phyloP scores from a whole-genome alignment of 179 eudicot species.

The Kewa caespitosa region DNA sequence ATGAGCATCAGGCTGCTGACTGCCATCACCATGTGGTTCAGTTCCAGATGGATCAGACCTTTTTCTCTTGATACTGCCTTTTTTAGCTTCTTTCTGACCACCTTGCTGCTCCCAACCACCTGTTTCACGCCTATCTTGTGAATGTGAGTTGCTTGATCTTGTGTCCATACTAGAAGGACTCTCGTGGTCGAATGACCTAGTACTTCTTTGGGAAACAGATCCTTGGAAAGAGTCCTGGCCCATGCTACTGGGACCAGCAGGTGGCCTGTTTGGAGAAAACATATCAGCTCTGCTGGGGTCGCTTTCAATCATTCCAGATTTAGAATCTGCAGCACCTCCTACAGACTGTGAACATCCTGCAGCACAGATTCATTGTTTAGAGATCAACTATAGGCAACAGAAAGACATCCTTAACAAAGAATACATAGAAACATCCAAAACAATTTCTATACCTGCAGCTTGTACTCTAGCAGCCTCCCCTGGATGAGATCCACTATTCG shows the following conservation, averaged over 20 bases:
- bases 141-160: conserved; percentile 55
- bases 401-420: conserved; percentile 4
- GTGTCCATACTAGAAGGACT: conserved; percentile 79
- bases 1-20: conserved; percentile 44
- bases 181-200: conserved; percentile 58
- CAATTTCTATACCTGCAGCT: conserved; percentile 48
- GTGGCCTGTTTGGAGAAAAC: conserved; percentile 49
- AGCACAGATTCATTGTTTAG: conserved; percentile 14
- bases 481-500: conserved; percentile 50
- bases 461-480: conserved; percentile 66
- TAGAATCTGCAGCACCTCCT: conserved; percentile 48
- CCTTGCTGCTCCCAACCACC: conserved; percentile 58
- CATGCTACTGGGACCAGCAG: conserved; percentile 51
- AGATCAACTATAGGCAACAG: conserved; percentile 1
- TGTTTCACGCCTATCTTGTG: conserved; percentile 67
- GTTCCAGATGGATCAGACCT: conserved; percentile 44
- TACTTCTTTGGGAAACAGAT: conserved; percentile 54
- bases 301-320: conserved; percentile 47
- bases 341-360: conserved; percentile 60
- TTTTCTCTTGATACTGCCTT: conserved; percentile 56
- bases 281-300: conserved; percentile 46
- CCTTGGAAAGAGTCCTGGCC: conserved; percentile 71
- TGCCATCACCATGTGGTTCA: conserved; percentile 44
- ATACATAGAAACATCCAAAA: background rate
- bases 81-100: conserved; percentile 50